A percentile compares a stretch with the other conserved stretches of the same genome.
phyloP scores from a whole-genome alignment of 75 land plant genomes.

The Cupressus sempervirens region DNA sequence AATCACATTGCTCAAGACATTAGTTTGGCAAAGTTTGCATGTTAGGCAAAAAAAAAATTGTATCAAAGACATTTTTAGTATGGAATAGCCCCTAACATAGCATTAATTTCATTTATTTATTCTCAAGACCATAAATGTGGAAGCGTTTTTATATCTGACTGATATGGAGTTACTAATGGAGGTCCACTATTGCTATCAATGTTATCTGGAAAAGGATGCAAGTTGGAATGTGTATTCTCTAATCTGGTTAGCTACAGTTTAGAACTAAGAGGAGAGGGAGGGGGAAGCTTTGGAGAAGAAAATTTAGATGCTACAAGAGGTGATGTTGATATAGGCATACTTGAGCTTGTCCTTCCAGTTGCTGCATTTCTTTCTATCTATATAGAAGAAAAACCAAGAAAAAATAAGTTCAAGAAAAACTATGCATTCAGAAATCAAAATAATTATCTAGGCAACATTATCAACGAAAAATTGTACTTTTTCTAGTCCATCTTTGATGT shows the following conservation, averaged over 20 bases:
- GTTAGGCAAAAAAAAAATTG: not conserved
- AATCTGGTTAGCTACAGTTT: conserved; percentile 46
- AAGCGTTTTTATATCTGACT: conserved; percentile 18
- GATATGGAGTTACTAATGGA: conserved; percentile 23
- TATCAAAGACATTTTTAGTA: not conserved
- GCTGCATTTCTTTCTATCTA: conserved; percentile 98
- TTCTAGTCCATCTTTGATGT: conserved; percentile 91
- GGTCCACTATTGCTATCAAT: conserved; percentile 13
- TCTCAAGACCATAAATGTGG: conserved; percentile 16
- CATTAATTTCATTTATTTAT: conserved; percentile 18
- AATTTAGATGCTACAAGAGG: conserved; percentile 67
- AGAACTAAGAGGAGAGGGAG: conserved; percentile 59
- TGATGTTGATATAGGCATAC: conserved; percentile 82
- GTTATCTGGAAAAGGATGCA: conserved; percentile 36
- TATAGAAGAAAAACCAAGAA: not conserved
- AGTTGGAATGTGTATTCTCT: conserved; percentile 26
- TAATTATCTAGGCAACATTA: not conserved
- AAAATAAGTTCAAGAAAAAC: not conserved
- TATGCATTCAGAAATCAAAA: not conserved
- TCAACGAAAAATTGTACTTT: conserved; percentile 41
- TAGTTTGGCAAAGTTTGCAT: not conserved
- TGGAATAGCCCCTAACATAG: conserved; percentile 1
- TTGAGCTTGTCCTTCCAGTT: conserved; percentile 85
- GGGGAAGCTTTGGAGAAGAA: conserved; percentile 61
- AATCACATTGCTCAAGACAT: not conserved